These are phyloP conservation scores for Ganoderma resinaceum DNA, from an alignment of 1,284 basidiomycete genomes.

Conservation along the genomic window DNA sequence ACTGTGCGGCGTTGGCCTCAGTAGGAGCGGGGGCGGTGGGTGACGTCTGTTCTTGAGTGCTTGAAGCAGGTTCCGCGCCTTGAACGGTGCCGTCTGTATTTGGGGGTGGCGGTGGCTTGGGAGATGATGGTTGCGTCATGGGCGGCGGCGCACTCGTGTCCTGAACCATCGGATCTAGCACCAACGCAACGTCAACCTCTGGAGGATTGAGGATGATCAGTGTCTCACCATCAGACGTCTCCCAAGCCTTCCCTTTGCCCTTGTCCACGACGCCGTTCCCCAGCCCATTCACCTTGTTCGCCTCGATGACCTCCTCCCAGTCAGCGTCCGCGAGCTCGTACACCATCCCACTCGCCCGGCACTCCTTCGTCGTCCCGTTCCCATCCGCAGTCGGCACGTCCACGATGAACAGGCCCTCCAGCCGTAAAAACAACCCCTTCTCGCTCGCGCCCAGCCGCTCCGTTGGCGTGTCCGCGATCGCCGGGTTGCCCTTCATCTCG, in stretches of 20 bases:
- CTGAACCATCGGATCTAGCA: constrained; percentile 7
- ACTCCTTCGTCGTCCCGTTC: constrained; percentile 55
- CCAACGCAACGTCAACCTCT: not conserved
- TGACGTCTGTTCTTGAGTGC: constrained; percentile 28
- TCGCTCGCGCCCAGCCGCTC: constrained; percentile 58
- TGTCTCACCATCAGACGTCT: constrained; percentile 9
- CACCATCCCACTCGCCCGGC: constrained; percentile 68
- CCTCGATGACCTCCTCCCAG: constrained; percentile 55
- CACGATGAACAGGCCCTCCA: constrained; percentile 67
- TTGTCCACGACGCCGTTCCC: constrained; percentile 19
- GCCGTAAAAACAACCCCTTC: constrained; percentile 70
- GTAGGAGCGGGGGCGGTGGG: constrained; percentile 10
- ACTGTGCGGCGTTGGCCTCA: constrained; percentile 12
- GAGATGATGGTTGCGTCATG: constrained; percentile 41
- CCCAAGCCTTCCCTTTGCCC: constrained; percentile 31
- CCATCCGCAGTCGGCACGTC: constrained; percentile 54
- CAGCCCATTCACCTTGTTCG: constrained; percentile 2
- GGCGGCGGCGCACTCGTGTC: constrained; percentile 26
- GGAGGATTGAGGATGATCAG: not conserved
- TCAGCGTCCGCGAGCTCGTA: constrained; percentile 78
- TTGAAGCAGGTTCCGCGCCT: constrained; percentile 20
- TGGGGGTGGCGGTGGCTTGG: constrained; percentile 40
- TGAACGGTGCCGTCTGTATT: constrained; percentile 40
- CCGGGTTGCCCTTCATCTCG: constrained; percentile 21
- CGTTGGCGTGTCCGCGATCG: constrained; percentile 32